Evolutionary conservation across 2,329 filamentous ascomycete species (phyloP).

Genomic region (Phyllosticta ampelicida): DNA sequence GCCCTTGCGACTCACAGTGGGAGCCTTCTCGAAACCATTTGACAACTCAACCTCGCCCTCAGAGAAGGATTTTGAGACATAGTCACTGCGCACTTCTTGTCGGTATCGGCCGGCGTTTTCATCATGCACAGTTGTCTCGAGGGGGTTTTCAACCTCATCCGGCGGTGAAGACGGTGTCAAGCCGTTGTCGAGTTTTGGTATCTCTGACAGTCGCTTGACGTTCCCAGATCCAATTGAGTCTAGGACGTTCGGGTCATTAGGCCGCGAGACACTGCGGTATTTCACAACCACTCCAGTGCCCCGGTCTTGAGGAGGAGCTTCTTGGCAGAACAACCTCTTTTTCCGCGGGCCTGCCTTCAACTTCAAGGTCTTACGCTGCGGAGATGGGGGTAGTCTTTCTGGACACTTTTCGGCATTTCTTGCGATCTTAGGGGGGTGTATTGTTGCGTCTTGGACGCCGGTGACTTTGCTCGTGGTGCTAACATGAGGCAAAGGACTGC

Average conservation of each 20-base stretch:
- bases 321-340: conserved; percentile 34
- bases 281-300: neutral
- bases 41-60: conserved; percentile 7
- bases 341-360: conserved; percentile 29
- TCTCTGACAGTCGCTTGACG: neutral
- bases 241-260: conserved; percentile 7
- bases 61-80: no score
- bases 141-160: neutral
- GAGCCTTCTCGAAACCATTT: conserved; percentile 15
- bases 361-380: conserved; percentile 26
- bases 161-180: conserved; percentile 3
- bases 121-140: neutral
- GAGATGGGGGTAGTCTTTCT: conserved; percentile 1
- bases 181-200: conserved; percentile 1
- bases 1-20: conserved; percentile 21
- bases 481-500: conserved; percentile 24
- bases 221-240: conserved; percentile 5
- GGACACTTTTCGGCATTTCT: conserved; percentile 7
- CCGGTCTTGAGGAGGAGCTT: conserved; percentile 14
- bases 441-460: conserved; percentile 18
- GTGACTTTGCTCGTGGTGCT: conserved; percentile 26
- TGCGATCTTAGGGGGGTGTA: conserved; percentile 5
- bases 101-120: neutral
- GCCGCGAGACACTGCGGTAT: neutral
- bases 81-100: neutral